A percentile compares a stretch with the other conserved stretches of the same genome.
These are phyloP conservation scores for Chaetomiaceae sp. DNA, from an alignment of 2,329 filamentous ascomycete species.

Conservation along the genomic window DNA sequence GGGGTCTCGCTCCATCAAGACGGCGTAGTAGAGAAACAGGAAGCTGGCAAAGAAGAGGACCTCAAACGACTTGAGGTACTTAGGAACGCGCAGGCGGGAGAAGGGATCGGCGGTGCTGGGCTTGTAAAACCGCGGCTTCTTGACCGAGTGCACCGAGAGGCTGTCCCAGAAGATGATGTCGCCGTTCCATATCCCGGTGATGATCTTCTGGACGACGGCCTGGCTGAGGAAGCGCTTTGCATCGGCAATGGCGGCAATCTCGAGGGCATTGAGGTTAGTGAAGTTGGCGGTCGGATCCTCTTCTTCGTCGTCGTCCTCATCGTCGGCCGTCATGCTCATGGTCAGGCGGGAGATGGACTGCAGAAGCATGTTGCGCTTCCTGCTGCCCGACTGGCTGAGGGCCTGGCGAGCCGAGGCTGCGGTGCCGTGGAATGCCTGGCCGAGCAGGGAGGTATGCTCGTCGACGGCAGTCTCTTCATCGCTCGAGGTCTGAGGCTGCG, in stretches of 20 bases:
- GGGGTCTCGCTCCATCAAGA: conserved; percentile 69
- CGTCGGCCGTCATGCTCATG: conserved; percentile 41
- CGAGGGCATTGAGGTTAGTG: conserved; percentile 75
- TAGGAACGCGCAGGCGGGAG: conserved; percentile 70
- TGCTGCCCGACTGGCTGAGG: conserved; percentile 35
- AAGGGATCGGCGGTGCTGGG: conserved; percentile 62
- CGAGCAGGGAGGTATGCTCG: conserved; percentile 45
- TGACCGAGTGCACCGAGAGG: conserved; percentile 66
- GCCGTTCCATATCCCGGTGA: conserved; percentile 80
- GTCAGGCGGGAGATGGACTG: conserved; percentile 54
- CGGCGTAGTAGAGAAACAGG: conserved; percentile 77
- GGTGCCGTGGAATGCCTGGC: conserved; percentile 29
- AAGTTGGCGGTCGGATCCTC: conserved; percentile 67
- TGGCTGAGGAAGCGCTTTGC: conserved; percentile 84
- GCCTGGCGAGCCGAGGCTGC: conserved; percentile 25
- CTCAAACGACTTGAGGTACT: conserved; percentile 81
- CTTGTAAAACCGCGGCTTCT: conserved; percentile 74
- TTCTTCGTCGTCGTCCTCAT: conserved; percentile 42
- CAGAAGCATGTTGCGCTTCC: conserved; percentile 46
- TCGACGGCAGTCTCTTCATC: conserved; percentile 36
- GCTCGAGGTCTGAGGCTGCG: conserved; percentile 23
- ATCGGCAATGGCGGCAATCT: conserved; percentile 75
- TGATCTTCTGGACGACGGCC: conserved; percentile 72
- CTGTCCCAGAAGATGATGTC: conserved; percentile 84
- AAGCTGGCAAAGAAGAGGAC: conserved; percentile 75